Conservation (phyloP, 805 yeast genomes). For the Millerozyma acaciae region DNA sequence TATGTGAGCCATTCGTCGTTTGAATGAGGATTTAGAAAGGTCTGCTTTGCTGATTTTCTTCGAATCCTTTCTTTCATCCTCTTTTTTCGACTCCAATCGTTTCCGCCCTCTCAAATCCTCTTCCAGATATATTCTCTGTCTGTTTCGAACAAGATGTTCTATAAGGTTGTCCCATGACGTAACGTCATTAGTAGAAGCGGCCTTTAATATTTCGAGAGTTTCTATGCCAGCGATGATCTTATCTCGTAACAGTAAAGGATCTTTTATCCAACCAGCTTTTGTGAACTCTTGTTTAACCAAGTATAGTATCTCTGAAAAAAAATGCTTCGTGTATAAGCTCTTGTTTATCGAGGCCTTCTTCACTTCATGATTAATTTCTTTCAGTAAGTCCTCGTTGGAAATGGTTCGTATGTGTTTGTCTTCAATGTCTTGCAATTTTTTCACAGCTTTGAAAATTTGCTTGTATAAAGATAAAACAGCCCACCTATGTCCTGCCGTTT, state of each 20-base stretch:
- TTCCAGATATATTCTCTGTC: constrained; percentile 8
- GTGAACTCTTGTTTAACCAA: constrained; percentile 14
- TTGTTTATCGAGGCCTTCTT: constrained; percentile 8
- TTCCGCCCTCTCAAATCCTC: constrained; percentile 18
- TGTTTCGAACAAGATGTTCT: constrained; percentile 11
- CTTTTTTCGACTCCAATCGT: too few relatives aligned
- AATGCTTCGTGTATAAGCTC: constrained; percentile 11
- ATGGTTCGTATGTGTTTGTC: neutral
- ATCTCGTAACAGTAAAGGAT: constrained; percentile 5
- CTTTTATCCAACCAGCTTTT: neutral
- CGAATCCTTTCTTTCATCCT: too few relatives aligned
- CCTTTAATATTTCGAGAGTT: constrained; percentile 5
- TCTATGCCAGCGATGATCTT: constrained; percentile 11
- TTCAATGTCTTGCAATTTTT: neutral
- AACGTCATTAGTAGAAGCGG: too few relatives aligned
- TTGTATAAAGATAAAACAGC: constrained; percentile 9
- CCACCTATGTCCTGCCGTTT: constrained; percentile 5
- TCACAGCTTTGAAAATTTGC: constrained; percentile 4
- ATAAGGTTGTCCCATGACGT: constrained; percentile 8
- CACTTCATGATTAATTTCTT: constrained; percentile 4
- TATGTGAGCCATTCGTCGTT: too few relatives aligned
- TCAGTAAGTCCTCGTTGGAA: neutral
- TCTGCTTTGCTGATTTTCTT: too few relatives aligned
- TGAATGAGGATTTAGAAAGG: too few relatives aligned
- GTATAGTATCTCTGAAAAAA: constrained; percentile 16